Evolutionary conservation across 306 rosid species (phyloP), one percentile per base, ranked within the genome.

Genomic region (Malus sieversii): DNA sequence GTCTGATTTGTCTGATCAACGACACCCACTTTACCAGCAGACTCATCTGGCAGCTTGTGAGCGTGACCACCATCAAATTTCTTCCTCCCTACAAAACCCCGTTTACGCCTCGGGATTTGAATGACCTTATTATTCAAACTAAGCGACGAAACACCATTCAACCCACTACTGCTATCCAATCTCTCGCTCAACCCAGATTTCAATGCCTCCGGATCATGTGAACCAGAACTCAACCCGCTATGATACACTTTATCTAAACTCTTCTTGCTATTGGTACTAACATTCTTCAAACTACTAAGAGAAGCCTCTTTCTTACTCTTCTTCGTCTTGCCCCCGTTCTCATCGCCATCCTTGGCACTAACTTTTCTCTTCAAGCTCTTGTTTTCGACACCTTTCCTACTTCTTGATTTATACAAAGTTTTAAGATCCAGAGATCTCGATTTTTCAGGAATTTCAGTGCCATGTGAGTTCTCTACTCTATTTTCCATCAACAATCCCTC

Each of bases 391-490:
- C 79, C 87, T 68, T 82, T 83, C 6, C 73, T 55, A 78, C 78
- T 78, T 69, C 84, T 78, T 52, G 89, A 73, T 72, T 86, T 78
- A 80, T 90, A 90, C 69, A 96, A 88, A 86, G 96, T 89, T 81
- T 88, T 90, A 80, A 92, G 79, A 89, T 92, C 99, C 92, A 96
- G 79, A 71, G 98, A 86, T 87, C 91, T 89, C 33, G 97, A 83
- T 81, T 90, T 88, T 78, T 86, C 86, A 27, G 90, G 89, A 80
- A 83, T 82, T 79, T 70, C 84, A 72, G 87, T 73, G 80, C 86
- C 99, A 87, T 85, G 83, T 73, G 89, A 79, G 72, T 81, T 79
- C 78, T 85, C 92, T 87, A 81, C 62, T 80, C 90, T 85, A 76
- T 77, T 87, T 83, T 92, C 99, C 97, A 92, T 92, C 87, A 85